These are phyloP conservation scores for Myrmaecium sp. DNA, from an alignment of 2,329 filamentous ascomycete genomes.

Conservation along the genomic window DNA sequence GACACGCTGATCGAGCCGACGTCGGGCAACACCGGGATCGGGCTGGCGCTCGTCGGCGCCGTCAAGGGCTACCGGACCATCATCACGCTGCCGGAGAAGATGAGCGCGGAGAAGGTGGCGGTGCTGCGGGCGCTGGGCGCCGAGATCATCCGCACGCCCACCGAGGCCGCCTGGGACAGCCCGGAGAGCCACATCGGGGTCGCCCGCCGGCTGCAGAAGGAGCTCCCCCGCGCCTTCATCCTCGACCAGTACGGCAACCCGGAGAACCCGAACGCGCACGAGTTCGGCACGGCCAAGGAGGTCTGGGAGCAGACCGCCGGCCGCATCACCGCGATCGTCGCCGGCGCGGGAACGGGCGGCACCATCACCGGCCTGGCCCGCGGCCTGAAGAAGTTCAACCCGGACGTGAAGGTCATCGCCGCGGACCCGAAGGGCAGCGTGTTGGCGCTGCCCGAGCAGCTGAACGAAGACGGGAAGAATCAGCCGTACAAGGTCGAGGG, in stretches of 20 bases:
- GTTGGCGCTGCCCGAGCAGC: constrained; percentile 58
- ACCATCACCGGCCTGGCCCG: constrained; percentile 82
- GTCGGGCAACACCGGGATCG: constrained; percentile 95
- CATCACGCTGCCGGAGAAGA: constrained; percentile 97
- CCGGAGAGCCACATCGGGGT: constrained; percentile 97
- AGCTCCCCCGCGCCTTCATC: constrained; percentile 93
- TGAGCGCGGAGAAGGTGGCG: constrained; percentile 95
- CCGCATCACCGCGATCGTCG: constrained; percentile 66
- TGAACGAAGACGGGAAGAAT: constrained; percentile 70
- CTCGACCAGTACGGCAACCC: constrained; percentile 87
- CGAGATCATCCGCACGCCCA: constrained; percentile 94
- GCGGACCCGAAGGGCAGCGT: constrained; percentile 89
- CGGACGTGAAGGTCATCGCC: constrained; percentile 71
- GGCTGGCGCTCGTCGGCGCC: constrained; percentile 79
- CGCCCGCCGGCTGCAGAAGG: constrained; percentile 74
- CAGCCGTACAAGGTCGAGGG: constrained; percentile 94
- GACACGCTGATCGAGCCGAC: constrained; percentile 97
- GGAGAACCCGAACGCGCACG: constrained; percentile 87
- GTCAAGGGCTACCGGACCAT: constrained; percentile 98
- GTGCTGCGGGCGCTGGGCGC: constrained; percentile 86
- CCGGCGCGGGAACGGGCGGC: constrained; percentile 86
- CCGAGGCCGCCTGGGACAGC: constrained; percentile 82
- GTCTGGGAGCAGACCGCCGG: constrained; percentile 85
- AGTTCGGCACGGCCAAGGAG: constrained; percentile 87
- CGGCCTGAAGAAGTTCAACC: constrained; percentile 76